Evolutionary conservation across 2,329 filamentous ascomycete genomes (phyloP).

Genomic region (Fusarium falciforme): DNA sequence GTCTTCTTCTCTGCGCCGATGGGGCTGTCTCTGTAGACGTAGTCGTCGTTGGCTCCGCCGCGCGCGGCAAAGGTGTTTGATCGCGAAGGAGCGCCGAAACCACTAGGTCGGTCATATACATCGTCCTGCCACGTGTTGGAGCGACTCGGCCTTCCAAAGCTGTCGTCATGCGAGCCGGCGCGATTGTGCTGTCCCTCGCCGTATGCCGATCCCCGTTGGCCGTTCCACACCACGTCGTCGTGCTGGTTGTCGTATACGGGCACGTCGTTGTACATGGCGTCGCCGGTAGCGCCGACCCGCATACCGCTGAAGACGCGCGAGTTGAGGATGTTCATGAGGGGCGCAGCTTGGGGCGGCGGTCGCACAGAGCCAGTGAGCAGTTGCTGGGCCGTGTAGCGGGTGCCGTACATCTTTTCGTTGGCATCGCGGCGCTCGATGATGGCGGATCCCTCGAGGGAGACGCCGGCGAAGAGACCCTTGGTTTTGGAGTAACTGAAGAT

Average conservation of each 20-base stretch:
- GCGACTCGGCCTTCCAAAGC: constrained; percentile 68
- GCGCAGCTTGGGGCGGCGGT: constrained; percentile 83
- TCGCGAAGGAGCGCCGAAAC: constrained; percentile 55
- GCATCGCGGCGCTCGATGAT: constrained; percentile 96
- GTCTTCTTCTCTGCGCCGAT: constrained; percentile 52
- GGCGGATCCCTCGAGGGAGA: constrained; percentile 91
- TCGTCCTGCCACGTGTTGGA: constrained; percentile 82
- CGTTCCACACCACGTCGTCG: constrained; percentile 88
- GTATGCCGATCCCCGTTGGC: constrained; percentile 75
- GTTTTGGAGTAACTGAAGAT: constrained; percentile 99
- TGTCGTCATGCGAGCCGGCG: constrained; percentile 55
- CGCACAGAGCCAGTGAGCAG: constrained; percentile 82
- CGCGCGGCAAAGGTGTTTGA: constrained; percentile 63
- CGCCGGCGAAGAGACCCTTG: constrained; percentile 95
- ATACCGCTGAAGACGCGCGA: constrained; percentile 84
- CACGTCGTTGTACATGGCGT: constrained; percentile 91
- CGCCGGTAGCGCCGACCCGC: constrained; percentile 58
- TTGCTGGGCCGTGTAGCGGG: constrained; percentile 82
- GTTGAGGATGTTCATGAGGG: constrained; percentile 86
- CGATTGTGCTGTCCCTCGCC: constrained; percentile 68
- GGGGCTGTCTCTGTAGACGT: constrained; percentile 65
- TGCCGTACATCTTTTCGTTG: constrained; percentile 95
- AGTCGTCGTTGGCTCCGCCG: constrained; percentile 59
- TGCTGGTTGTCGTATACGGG: constrained; percentile 88
- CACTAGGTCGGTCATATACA: constrained; percentile 71